phyloP scores from a whole-genome alignment of 164 flowering plant genomes.

The Tinospora cordifolia region DNA sequence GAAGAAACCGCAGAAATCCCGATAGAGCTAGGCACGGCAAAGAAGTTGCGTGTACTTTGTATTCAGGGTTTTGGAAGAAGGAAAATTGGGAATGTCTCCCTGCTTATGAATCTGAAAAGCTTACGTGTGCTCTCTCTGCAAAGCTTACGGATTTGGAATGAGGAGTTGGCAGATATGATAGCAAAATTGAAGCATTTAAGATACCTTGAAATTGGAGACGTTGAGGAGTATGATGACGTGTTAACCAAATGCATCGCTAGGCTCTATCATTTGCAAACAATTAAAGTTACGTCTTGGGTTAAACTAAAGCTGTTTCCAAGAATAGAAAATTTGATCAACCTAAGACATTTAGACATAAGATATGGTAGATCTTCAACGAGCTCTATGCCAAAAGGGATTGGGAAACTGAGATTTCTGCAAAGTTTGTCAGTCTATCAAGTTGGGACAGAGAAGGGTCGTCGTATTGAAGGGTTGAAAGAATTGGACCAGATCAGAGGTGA shows the following conservation, averaged over 20 bases:
- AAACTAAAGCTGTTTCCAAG: slow-evolving; percentile 8
- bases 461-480: neutral
- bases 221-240: neutral
- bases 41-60: neutral
- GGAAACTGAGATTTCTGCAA: slow-evolving; percentile 7
- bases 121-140: slow-evolving; percentile 10
- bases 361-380: too few relatives aligned
- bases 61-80: neutral
- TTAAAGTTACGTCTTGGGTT: neutral
- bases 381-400: neutral
- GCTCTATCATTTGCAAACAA: slow-evolving; percentile 12
- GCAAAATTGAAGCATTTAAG: slow-evolving; percentile 15
- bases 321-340: slow-evolving; percentile 6
- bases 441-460: neutral
- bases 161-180: neutral
- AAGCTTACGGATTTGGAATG: neutral
- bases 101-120: neutral
- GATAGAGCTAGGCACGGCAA: neutral
- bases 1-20: neutral
- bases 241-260: slow-evolving; percentile 9
- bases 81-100: neutral
- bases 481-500: neutral
- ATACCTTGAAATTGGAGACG: slow-evolving; percentile 3
- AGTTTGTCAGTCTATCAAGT: neutral
- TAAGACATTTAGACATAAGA: neutral